Conservation (phyloP, 495 filamentous ascomycete species). For the Barbatosphaeria neglecta region DNA sequence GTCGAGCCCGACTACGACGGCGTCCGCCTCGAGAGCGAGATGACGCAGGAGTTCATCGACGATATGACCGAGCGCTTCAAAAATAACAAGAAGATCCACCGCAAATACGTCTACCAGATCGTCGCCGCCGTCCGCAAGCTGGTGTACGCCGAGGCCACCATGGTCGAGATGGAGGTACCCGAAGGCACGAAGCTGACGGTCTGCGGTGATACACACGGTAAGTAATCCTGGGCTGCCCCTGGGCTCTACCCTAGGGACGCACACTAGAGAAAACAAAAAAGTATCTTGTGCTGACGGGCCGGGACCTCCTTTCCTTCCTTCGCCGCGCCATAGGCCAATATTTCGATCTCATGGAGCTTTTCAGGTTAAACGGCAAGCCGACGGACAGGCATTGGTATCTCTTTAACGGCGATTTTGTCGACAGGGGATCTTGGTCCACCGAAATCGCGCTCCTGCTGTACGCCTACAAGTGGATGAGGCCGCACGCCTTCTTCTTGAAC, state of each 20-base stretch:
- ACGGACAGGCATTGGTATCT: conserved; percentile 80
- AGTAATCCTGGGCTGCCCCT: conserved; percentile 9
- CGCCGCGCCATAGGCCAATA: too few relatives aligned
- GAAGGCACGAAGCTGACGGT: conserved; percentile 74
- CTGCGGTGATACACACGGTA: conserved; percentile 94
- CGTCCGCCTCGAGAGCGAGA: conserved; percentile 60
- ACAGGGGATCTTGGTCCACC: conserved; percentile 93
- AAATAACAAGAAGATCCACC: conserved; percentile 84
- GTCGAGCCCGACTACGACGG: conserved; percentile 84
- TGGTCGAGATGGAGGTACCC: conserved; percentile 85
- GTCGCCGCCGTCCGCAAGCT: conserved; percentile 79
- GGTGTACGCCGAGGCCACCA: conserved; percentile 85
- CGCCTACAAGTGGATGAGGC: conserved; percentile 91
- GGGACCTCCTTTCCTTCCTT: too few relatives aligned
- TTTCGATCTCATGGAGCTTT: conserved; percentile 93
- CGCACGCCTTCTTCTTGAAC: conserved; percentile 86
- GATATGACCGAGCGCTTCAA: conserved; percentile 97
- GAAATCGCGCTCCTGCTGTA: conserved; percentile 92
- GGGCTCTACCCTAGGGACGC: conserved; percentile 6
- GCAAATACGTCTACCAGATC: conserved; percentile 97
- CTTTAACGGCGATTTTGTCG: conserved; percentile 99
- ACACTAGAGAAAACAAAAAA: too few relatives aligned
- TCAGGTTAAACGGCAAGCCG: conserved; percentile 79
- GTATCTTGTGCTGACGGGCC: too few relatives aligned
- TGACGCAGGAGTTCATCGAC: conserved; percentile 92